Base-by-base conservation (phyloP, 1,284 basidiomycete species). In the Rhodotorula sp. region DNA sequence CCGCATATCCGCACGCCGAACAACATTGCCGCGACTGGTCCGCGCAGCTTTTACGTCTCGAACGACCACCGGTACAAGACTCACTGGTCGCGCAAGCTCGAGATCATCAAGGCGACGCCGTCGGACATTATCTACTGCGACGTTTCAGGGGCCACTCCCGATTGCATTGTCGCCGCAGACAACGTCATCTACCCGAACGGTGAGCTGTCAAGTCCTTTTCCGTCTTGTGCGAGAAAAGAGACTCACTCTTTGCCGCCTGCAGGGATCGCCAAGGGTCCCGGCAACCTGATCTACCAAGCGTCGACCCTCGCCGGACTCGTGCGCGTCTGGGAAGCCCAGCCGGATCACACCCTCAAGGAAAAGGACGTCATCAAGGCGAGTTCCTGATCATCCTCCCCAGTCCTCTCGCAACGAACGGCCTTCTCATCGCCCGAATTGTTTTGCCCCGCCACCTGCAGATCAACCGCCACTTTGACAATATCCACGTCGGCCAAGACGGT, bases 1-100 rank as follows among this genome's bases (percentile, higher is more conserved):
- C 83, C 85, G 3, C 37, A 85, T 15, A 84, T 91, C 30, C 66
- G 84, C 7, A 86, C 88, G 1, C 90, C 90, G 0, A 91, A 91
- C 77, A 88, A 89, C 75, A 29, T 91, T 18, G 84, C 85, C 5
- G 88, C 89, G 63, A 78, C 85, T 3, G 86, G 89, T 12, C 51
- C 37, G 37, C 49, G 61, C 33, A 44, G n/a, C 69, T 85, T 89
- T 66, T 86, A 85, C 79, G 86, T 89, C 76, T 88, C 88, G 26
- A 90, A 90, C 75, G 87, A 88, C 71, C 82, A 86, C 70, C 81
- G 81, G 22, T 73, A 77, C 26, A 88, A 87, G 78, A 79, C 82
- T 17, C 85, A 86, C 53, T 75, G 82, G 56, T 30, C 63, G 4
- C 66, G 72, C 29, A 37, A 48, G 17, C 60, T 55, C 60, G 69